Base-by-base conservation (phyloP, 2,329 filamentous ascomycete genomes). In the Fusarium staphyleae region DNA sequence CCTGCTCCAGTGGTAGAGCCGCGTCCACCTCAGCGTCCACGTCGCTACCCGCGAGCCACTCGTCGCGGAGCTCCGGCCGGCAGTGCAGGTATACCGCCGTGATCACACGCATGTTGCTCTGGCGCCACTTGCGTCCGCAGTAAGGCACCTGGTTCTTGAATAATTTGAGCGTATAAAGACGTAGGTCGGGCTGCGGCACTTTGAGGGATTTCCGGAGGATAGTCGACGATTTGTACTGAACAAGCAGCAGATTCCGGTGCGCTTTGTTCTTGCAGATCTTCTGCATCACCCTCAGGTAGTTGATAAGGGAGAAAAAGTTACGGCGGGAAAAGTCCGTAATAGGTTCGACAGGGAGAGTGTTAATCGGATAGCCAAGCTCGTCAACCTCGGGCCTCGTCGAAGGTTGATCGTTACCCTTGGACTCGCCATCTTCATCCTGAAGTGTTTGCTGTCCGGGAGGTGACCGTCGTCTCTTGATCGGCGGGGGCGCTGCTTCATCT, bases 121-220 rank as follows among this genome's bases (percentile, higher is more conserved):
- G 95, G 12, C 95, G 87, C 95, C 95, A 99, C 77, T 99, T 99
- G 35, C 95, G 88, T 16, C 95, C 93, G 73, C 93, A 98, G 78
- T 96, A 99, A 1, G 95, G 95, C 4, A 99, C 95, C 74, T 99
- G 95, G 55, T 92, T 95, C 75, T 99, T 99, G 86, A 98, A 98
- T 0, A 99, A 83, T 75, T 99, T 99, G 65, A 99, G 84, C 0
- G 95, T 96, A 77, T 98, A 98, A 35, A 96, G 86, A 5, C 95
- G 87, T 33, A 99, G 81, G 67, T 91, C 84, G 2, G 87, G 88
- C 68, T 99, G 91, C 0, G 93, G 93, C 16, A 97, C 89, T 65
- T 95, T 93, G 13, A 99, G 85, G 5, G 90, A 88, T 73, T 96
- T 97, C 66, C 92, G 89, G 19, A 99, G 83, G 66, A 97, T 96